These are phyloP conservation scores for Backusella liffmaniae DNA, from an alignment of 192 early-diverging fungal species.

Conservation along the genomic window DNA sequence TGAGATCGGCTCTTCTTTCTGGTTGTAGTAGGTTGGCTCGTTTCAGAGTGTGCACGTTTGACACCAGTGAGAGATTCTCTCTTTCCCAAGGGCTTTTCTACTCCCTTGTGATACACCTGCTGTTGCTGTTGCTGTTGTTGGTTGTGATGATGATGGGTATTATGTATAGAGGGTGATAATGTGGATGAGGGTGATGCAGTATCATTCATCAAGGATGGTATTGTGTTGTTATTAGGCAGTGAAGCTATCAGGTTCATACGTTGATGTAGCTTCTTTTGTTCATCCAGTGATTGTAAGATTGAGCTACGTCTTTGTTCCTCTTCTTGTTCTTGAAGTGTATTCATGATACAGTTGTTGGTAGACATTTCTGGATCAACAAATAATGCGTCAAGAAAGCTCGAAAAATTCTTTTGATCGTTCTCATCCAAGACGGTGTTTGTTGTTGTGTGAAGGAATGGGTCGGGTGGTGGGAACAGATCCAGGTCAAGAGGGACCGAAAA, in stretches of 20 bases:
- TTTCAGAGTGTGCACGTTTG: conserved; percentile 1
- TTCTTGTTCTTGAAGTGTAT: conserved; percentile 17
- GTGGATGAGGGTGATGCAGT: not conserved
- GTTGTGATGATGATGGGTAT: not conserved
- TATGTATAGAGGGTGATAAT: not conserved
- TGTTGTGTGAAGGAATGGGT: not conserved
- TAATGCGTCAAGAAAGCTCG: conserved; percentile 46
- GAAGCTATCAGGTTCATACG: not conserved
- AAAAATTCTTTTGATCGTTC: conserved; percentile 47
- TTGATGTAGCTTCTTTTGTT: conserved; percentile 17
- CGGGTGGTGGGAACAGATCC: conserved; percentile 13
- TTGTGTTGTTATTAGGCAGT: not conserved
- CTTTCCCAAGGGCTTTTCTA: not conserved
- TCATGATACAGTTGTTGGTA: not conserved
- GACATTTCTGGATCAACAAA: conserved; percentile 47
- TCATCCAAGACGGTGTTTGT: conserved; percentile 33
- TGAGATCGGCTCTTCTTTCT: conserved; percentile 28
- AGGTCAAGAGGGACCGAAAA: conserved; percentile 25
- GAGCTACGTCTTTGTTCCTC: conserved; percentile 14
- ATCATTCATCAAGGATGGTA: not conserved
- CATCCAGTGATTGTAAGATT: conserved; percentile 18
- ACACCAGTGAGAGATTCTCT: not conserved
- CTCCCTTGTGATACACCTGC: not conserved
- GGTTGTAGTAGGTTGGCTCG: not conserved
- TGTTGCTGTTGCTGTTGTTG: not conserved